Base-by-base conservation (phyloP, 768 basidiomycete species). In the Asterophora lycoperdoides region DNA sequence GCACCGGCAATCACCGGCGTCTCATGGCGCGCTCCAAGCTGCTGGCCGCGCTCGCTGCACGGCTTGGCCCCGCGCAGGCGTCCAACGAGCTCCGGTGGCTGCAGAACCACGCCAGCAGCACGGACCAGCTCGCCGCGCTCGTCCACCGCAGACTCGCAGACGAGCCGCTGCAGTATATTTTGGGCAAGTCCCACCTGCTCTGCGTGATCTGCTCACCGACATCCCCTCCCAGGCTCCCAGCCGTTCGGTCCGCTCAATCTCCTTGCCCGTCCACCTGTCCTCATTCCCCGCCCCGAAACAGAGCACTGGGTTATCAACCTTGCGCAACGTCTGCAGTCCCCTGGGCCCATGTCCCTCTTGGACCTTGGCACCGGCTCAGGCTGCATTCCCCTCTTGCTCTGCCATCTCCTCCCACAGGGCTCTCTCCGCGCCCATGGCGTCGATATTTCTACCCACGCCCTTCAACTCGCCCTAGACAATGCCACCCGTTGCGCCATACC, bases 231-330 rank as follows among this genome's bases (percentile, higher is more conserved):
- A 79, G 91, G 88, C n/a, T 83, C 80, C 26, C 86, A 89, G 60
- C 90, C 92, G 0, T 96, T 98, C 66, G 92, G 93, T 8, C 81
- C 86, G 4, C 79, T 98, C 40, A 74, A 79, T 57, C 76, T 97
- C 59, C 70, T 82, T 51, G 72, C 76, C 8, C 79, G 89, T 14
- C 72, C 86, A 2, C 95, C 95, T 1, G 83, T 85, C 14, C 82
- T 98, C 54, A 97, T 98, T 36, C 95, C 95, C 10, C 86, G 95
- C 11, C 89, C 93, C 37, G 95, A 99, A 67, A 99, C 95, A 0
- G 92, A 96, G 60, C 68, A 91, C 55, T 90, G 88, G 87, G 73
- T 84, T 6, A 64, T 80, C 8, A 75, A 73, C 43, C 77, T 93
- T 47, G 75, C 83, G 20, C 68, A 75, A 10, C 59, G 62, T n/a